These are phyloP conservation scores for Penicillium sp. DNA, from an alignment of 2,329 filamentous ascomycete species.

Conservation along the genomic window DNA sequence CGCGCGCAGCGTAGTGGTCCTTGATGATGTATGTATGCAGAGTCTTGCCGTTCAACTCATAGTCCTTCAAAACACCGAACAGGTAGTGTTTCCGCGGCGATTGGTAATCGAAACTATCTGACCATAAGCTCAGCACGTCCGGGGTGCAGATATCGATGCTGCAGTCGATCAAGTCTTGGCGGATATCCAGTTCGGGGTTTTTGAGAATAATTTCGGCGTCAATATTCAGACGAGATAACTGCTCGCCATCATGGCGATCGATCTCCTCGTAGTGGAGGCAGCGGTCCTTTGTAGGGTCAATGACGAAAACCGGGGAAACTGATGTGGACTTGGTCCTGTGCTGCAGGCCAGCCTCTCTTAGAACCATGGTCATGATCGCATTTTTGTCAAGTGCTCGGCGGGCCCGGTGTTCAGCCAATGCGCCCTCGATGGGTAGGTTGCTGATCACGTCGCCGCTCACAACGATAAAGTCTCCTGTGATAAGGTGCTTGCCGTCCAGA, in stretches of 20 bases:
- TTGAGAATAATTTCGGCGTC: constrained; percentile 76
- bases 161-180: constrained; percentile 86
- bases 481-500: constrained; percentile 78
- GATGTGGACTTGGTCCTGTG: constrained; percentile 77
- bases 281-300: constrained; percentile 75
- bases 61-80: constrained; percentile 91
- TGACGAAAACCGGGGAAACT: constrained; percentile 77
- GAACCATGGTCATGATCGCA: constrained; percentile 95
- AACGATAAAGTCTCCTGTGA: constrained; percentile 86
- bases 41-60: constrained; percentile 95
- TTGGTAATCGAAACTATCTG: constrained; percentile 97
- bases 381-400: constrained; percentile 83
- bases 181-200: constrained; percentile 74
- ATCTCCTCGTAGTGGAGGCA: constrained; percentile 96
- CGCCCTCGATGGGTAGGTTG: constrained; percentile 79
- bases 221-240: constrained; percentile 58
- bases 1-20: constrained; percentile 81
- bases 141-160: constrained; percentile 97
- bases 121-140: constrained; percentile 91
- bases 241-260: constrained; percentile 58
- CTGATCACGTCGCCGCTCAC: constrained; percentile 92
- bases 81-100: constrained; percentile 84
- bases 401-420: constrained; percentile 74
- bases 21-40: constrained; percentile 85
- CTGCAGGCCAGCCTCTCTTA: constrained; percentile 71